Evolutionary conservation across 371 early-diverging fungal genomes (phyloP), one percentile per base, ranked within the genome.

Genomic region (Funneliformis caledonium): DNA sequence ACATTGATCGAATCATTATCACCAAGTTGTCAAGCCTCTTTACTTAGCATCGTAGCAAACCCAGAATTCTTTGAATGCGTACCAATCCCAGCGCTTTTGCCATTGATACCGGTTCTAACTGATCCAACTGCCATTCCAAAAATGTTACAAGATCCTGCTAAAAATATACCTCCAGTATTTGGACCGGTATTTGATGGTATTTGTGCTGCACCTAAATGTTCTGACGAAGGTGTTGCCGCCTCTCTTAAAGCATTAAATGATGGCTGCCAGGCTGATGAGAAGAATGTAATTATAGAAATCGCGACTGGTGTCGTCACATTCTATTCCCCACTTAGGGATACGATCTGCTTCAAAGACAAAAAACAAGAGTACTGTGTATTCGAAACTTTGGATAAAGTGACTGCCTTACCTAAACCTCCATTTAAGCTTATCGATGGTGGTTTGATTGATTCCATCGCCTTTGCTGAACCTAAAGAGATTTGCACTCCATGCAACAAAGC

Each of bases 401-500:
- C n/a, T 8, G n/a, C 2, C 3, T 61, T 61, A 26, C 61, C 61
- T 19, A 14, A 9, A 22, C n/a, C 61, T 0, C 61, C 61, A 26
- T 19, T 61, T 26, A n/a, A 22, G 4, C 2, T 61, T 61, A 26
- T 8, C n/a, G 61, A n/a, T 10, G 61, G 16, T 61, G 16, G n/a
- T 8, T 16, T 61, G 12, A 3, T 61, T 16, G 61, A 61, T 61
- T 9, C 61, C 10, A 16, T 61, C n/a, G 61, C 26, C 12, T 4
- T 61, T 61, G 10, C 61, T 61, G 61, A 61, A 19, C 61, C 61
- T 0, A 19, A 14, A 10, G 61, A 14, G 8, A 16, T 61, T 8
- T 61, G 61, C 16, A 61, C 61, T 16, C 12, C 10, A 61, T 61
- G 61, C n/a, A 61, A 61, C 61, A 61, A 61, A n/a, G 61, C 61